Evolutionary conservation across 1,284 basidiomycete species (phyloP).

Genomic region (Ganoderma lucidum): DNA sequence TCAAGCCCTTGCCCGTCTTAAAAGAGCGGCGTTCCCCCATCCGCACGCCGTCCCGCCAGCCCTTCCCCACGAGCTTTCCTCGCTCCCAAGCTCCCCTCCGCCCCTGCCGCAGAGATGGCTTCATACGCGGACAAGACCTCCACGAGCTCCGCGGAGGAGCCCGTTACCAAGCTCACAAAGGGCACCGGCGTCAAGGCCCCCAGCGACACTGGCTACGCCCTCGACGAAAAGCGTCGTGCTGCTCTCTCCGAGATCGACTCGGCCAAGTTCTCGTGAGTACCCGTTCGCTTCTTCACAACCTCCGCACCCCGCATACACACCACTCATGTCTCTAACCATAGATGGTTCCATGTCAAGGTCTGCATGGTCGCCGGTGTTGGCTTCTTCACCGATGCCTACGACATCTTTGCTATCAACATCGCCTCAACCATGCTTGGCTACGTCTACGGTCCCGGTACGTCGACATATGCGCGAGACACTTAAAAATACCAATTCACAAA

Average conservation of each 20-base stretch:
- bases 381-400: conserved; percentile 86
- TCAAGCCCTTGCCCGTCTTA: conserved; percentile 15
- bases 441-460: conserved; percentile 62
- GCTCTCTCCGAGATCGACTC: conserved; percentile 66
- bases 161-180: conserved; percentile 23
- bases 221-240: conserved; percentile 46
- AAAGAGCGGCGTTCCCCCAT: conserved; percentile 21
- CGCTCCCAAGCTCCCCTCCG: conserved; percentile 14
- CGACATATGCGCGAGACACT: neutral
- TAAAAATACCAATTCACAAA: neutral
- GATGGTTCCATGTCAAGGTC: conserved; percentile 70
- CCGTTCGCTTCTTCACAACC: neutral
- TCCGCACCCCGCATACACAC: neutral
- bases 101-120: conserved; percentile 27
- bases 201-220: conserved; percentile 24
- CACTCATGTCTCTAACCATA: conserved; percentile 17
- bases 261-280: conserved; percentile 54
- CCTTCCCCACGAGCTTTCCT: conserved; percentile 20
- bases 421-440: conserved; percentile 80
- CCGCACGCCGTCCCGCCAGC: conserved; percentile 17
- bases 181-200: neutral
- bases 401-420: conserved; percentile 82
- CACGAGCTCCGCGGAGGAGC: conserved; percentile 31
- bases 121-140: conserved; percentile 35
- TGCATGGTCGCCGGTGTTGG: conserved; percentile 80